These are phyloP conservation scores for Oemleria cerasiformis DNA, from an alignment of 306 rosid genomes.

Conservation along the genomic window DNA sequence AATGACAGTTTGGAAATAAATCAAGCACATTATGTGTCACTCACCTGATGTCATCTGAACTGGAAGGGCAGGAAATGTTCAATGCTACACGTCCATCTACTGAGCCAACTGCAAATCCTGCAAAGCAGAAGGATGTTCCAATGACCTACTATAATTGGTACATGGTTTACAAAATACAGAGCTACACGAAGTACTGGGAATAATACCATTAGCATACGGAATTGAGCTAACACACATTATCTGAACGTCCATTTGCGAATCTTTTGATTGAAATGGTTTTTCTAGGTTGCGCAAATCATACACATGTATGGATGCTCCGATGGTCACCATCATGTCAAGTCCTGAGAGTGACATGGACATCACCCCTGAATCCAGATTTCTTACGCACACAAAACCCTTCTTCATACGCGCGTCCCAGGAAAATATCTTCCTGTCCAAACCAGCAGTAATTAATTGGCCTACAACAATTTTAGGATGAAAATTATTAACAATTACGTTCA, in stretches of 20 bases:
- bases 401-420: conserved; percentile 59
- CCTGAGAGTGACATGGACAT: conserved; percentile 70
- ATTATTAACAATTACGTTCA: background rate
- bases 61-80: conserved; percentile 49
- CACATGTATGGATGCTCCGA: conserved; percentile 49
- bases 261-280: conserved; percentile 44
- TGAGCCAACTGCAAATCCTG: conserved; percentile 88
- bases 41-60: conserved; percentile 59
- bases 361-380: conserved; percentile 49
- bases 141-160: conserved; percentile 11
- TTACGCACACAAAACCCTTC: conserved; percentile 36
- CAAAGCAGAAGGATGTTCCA: conserved; percentile 23
- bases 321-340: conserved; percentile 47
- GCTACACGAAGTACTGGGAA: background rate
- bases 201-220: conserved; percentile 63
- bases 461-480: conserved; percentile 17
- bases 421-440: conserved; percentile 65
- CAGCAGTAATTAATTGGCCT: conserved; percentile 75
- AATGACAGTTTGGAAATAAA: background rate
- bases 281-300: conserved; percentile 68
- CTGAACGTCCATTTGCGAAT: conserved; percentile 46
- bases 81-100: conserved; percentile 88
- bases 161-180: conserved; percentile 6
- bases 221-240: conserved; percentile 60
- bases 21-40: background rate